Base-by-base conservation (phyloP, 2,329 filamentous ascomycete species). In the Fusarium napiforme region DNA sequence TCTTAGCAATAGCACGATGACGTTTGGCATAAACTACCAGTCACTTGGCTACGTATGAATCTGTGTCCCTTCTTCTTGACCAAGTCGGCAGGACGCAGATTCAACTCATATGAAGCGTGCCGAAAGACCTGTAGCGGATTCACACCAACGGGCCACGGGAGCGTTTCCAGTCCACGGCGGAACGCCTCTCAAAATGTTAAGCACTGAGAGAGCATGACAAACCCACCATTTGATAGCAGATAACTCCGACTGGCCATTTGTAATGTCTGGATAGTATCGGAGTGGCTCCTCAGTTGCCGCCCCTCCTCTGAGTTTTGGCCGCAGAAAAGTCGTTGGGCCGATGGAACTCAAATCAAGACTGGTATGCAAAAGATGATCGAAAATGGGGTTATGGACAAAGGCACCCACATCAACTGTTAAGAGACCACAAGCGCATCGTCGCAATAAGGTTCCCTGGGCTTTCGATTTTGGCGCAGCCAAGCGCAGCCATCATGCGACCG, bases 281-380 rank as follows among this genome's bases (percentile, higher is more conserved):
- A 23, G 45, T 30, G 37, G 49, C 16, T 39, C 16, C n/a, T 67
- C 19, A 21, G 28, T 36, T 36, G 6, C 23, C 26, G 23, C 30
- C 10, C n/a, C 23, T 34, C 15, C 8, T n/a, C 26, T 14, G 23
- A 30, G 14, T 19, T 26, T 34, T 26, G 21, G 19, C 34, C 23
- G 23, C 23, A 53, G 39, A 52, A 47, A 64, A 47, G 47, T 58
- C 46, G 43, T 47, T 60, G 52, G 34, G 50, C n/a, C 28, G 42
- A 57, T 36, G 32, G 57, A 74, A 73, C 68, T 58, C 26, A 46
- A 64, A 72, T 40, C n/a, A 40, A 10, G 36, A 64, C 67, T 73
- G 71, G 71, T n/a, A 73, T 73, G 71, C 16, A 58, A 21, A 59
- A 18, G 18, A 43, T 61, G 40, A 32, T 6, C 14, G 37, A 49